Evolutionary conservation across 306 rosid species (phyloP).

Genomic region (Casuarina equisetifolia): DNA sequence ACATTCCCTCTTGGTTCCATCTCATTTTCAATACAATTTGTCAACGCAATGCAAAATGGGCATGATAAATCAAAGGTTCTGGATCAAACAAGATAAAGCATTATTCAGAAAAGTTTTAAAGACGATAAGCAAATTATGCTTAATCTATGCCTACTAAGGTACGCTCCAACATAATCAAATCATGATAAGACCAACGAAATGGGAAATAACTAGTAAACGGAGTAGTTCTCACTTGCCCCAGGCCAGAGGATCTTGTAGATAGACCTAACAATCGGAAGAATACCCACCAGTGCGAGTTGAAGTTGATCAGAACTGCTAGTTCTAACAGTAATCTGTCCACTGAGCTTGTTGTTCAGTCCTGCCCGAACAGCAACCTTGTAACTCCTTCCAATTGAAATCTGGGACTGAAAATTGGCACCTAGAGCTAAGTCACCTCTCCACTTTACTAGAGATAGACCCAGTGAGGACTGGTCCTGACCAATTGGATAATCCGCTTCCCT

Average conservation of each 20-base stretch:
- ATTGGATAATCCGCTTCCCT: constrained; percentile 96
- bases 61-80: constrained; percentile 1
- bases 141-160: neutral
- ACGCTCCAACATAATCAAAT: constrained; percentile 21
- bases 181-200: neutral
- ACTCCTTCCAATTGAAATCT: constrained; percentile 78
- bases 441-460: constrained; percentile 87
- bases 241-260: constrained; percentile 72
- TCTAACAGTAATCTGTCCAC: constrained; percentile 83
- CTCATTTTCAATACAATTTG: constrained; percentile 22
- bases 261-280: constrained; percentile 72
- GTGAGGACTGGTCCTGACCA: constrained; percentile 91
- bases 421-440: constrained; percentile 92
- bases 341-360: constrained; percentile 91
- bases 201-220: constrained; percentile 57
- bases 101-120: constrained; percentile 23
- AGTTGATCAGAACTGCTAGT: constrained; percentile 97
- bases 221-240: constrained; percentile 67
- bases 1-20: constrained; percentile 32
- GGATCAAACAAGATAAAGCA: constrained; percentile 18
- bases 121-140: constrained; percentile 1
- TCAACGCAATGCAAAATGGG: constrained; percentile 1
- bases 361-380: constrained; percentile 91
- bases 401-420: constrained; percentile 86
- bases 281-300: constrained; percentile 82